Base-by-base conservation (phyloP, 768 basidiomycete genomes). In the Mrakia gelida region DNA sequence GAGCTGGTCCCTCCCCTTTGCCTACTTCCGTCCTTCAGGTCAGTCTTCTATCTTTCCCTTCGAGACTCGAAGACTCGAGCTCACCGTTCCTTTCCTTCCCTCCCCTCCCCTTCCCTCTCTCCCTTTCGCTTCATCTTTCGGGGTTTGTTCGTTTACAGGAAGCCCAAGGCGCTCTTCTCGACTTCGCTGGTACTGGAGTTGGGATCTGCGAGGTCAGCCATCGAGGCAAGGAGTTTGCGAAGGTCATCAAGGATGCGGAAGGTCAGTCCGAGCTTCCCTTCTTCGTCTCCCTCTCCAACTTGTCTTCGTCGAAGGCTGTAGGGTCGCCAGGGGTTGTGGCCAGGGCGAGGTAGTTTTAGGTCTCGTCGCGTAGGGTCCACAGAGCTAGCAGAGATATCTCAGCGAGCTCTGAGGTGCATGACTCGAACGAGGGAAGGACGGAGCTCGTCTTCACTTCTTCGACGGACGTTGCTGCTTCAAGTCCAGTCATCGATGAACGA, bases 151-250 rank as follows among this genome's bases (percentile, higher is more conserved):
- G 49, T 18, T 18, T 21, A 7, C 49, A 90, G 81, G 90, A 95
- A 83, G 94, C 95, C 21, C 86, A 88, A 79, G 94, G 92, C 10
- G 76, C 76, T 23, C 87, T 98, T n/a, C 86, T 99, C 81, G 92
- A 98, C 87, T 98, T 94, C 85, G 87, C 91, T 76, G 88, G 88
- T 68, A 95, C 93, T 3, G 97, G 97, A 38, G 95, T 98, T 79
- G 97, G 97, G 63, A 90, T 99, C 83, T 92, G 94, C 62, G 97
- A 99, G 85, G 89, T 98, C 83, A 96, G 94, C 0, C 97, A 99
- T 84, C 92, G 97, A 80, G 94, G 94, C 59, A 90, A 92, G 81
- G 92, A 95, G 80, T 98, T 98, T 84, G 87, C 88, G 73, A 86
- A 88, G 30, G 91, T 91, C 84, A 84, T 95, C 80, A 85, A 87